These are phyloP conservation scores for Protea cynaroides DNA, from an alignment of 164 flowering plant species.

Conservation along the genomic window DNA sequence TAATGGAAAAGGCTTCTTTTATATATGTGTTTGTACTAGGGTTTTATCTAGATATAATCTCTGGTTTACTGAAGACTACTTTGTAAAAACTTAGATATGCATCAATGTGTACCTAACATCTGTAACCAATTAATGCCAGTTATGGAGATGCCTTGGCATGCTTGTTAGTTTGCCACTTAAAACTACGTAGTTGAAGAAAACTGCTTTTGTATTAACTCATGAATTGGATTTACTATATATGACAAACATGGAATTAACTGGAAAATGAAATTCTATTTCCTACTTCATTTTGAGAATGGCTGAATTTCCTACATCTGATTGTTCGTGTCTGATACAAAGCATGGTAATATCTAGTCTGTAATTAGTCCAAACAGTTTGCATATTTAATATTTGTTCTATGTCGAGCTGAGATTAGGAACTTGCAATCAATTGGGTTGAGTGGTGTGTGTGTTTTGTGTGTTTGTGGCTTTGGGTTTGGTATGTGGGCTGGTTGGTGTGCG, in stretches of 20 bases:
- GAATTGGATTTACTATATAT: not conserved
- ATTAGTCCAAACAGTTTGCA: not conserved
- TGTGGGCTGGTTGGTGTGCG: conserved; percentile 88
- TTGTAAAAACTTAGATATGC: too few relatives aligned
- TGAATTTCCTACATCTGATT: not conserved
- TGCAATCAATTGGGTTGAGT: conserved; percentile 62
- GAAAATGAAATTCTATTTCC: not conserved
- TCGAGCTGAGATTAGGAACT: conserved; percentile 20
- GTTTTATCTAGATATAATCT: too few relatives aligned
- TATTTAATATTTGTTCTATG: conserved; percentile 8
- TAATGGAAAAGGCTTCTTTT: too few relatives aligned
- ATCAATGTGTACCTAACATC: not conserved
- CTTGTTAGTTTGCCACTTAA: not conserved
- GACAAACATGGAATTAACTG: too few relatives aligned
- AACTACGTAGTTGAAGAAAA: not conserved
- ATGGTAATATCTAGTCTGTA: not conserved
- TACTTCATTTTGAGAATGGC: not conserved
- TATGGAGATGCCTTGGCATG: not conserved
- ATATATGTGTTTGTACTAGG: too few relatives aligned
- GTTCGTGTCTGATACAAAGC: not conserved
- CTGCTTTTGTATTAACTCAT: not conserved
- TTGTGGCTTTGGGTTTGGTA: conserved; percentile 47
- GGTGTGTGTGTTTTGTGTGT: conserved; percentile 61
- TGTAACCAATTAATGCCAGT: not conserved
- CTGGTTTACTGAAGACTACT: too few relatives aligned